Conservation (phyloP, 192 early-diverging fungal species). For the Dissophora globulifera region DNA sequence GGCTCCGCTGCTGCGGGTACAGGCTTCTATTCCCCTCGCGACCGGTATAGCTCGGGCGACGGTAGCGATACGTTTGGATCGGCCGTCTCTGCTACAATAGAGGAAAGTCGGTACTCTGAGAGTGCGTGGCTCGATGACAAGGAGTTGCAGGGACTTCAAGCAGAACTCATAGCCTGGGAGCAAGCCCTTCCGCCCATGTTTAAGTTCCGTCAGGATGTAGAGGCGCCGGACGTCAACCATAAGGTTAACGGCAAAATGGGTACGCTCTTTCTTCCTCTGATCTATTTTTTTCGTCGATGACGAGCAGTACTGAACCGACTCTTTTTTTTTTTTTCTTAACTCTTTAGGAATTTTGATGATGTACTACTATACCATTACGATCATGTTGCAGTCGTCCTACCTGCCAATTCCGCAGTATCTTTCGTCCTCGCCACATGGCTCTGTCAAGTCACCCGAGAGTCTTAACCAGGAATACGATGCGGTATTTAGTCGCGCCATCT, state of each 20-base stretch:
- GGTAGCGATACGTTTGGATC: slow-evolving; percentile 12
- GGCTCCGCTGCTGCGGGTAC: slow-evolving; percentile 14
- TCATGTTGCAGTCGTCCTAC: slow-evolving; percentile 49
- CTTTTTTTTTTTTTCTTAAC: not conserved
- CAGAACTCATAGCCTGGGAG: slow-evolving; percentile 49
- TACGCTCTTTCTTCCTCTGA: not conserved
- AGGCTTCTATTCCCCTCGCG: slow-evolving; percentile 5
- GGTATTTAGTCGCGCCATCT: slow-evolving; percentile 30
- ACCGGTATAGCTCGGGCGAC: not conserved
- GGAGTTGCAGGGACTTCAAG: slow-evolving; percentile 38
- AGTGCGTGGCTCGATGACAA: slow-evolving; percentile 43
- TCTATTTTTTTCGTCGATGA: not conserved
- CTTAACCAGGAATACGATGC: slow-evolving; percentile 34
- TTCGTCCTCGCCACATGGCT: slow-evolving; percentile 18
- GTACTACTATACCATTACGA: slow-evolving; percentile 49
- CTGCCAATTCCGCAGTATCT: slow-evolving; percentile 44
- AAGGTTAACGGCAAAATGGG: slow-evolving; percentile 44
- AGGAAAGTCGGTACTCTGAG: slow-evolving; percentile 43
- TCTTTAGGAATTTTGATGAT: slow-evolving; percentile 31
- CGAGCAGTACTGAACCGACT: not conserved
- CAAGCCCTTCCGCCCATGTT: slow-evolving; percentile 9
- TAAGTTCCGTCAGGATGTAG: slow-evolving; percentile 37
- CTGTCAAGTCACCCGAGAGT: slow-evolving; percentile 34
- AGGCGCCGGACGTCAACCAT: slow-evolving; percentile 31
- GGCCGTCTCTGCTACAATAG: slow-evolving; percentile 12